Percentiles rank a stretch among this genome's conserved stretches.
Conservation (phyloP, 2,329 filamentous ascomycete genomes). For the Ceratocystis cacaofunesta region DNA sequence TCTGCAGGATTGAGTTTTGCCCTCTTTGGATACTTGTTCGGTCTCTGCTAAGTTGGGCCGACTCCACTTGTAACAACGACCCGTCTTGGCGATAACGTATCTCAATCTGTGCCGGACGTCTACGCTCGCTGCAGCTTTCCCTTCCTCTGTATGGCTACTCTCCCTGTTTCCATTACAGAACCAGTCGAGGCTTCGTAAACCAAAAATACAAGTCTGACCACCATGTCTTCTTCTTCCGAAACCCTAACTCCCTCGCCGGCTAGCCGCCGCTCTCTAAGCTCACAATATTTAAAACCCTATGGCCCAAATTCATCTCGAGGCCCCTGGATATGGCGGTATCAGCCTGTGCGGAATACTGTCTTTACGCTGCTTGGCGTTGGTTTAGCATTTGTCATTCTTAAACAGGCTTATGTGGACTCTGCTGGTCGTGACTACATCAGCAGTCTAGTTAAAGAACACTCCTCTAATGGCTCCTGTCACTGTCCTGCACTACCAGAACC, state of each 20-base stretch:
- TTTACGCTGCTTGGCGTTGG: slow-evolving; percentile 24
- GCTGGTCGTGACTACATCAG: slow-evolving; percentile 17
- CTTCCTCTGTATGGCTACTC: not conserved
- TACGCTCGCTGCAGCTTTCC: no score
- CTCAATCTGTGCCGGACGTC: no score
- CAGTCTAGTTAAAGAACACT: slow-evolving; percentile 8
- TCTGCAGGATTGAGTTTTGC: not conserved
- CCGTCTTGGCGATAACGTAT: not conserved
- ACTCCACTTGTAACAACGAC: not conserved
- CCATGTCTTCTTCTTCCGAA: not conserved
- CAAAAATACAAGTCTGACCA: not conserved
- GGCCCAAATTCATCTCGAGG: not conserved
- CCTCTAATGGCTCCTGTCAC: slow-evolving; percentile 20
- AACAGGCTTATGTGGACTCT: slow-evolving; percentile 21
- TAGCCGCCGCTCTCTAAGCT: not conserved
- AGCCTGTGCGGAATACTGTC: slow-evolving; percentile 15
- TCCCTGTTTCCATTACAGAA: not conserved
- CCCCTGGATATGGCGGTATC: slow-evolving; percentile 9
- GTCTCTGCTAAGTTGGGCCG: not conserved
- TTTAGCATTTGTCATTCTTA: slow-evolving; percentile 26
- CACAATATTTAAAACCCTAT: not conserved
- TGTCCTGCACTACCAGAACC: slow-evolving; percentile 20
- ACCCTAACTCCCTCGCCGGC: not conserved
- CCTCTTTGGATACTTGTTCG: not conserved
- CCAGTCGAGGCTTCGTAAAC: not conserved